These are phyloP conservation scores for Moricandia moricandioides DNA, from an alignment of 345 rosid genomes.

Conservation along the genomic window DNA sequence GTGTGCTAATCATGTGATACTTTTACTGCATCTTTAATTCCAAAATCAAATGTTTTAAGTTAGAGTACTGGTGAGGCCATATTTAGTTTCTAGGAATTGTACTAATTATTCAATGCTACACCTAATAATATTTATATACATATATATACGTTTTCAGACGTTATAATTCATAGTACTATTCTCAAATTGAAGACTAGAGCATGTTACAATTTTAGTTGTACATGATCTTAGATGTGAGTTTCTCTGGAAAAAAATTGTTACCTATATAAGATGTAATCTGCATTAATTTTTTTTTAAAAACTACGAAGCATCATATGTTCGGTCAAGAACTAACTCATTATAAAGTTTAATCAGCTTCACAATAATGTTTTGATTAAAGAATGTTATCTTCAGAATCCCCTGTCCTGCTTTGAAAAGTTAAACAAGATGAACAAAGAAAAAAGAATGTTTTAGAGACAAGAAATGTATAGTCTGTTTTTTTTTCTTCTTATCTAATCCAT, in stretches of 20 bases:
- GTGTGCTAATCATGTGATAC: not conserved
- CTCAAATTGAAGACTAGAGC: not conserved
- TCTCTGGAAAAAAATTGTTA: not conserved
- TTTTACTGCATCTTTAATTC: not conserved
- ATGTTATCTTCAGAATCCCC: not conserved
- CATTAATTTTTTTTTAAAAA: too few relatives aligned
- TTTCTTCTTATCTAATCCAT: conserved; percentile 6
- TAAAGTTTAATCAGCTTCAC: not conserved
- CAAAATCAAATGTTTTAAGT: not conserved
- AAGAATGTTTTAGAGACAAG: not conserved
- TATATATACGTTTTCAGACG: not conserved
- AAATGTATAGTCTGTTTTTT: not conserved
- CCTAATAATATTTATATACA: not conserved
- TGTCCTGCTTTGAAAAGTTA: not conserved
- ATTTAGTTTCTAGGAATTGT: not conserved
- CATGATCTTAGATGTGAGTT: not conserved
- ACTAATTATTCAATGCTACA: conserved; percentile 7
- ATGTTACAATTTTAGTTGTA: not conserved
- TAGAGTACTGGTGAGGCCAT: not conserved
- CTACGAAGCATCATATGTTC: not conserved
- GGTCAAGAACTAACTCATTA: not conserved
- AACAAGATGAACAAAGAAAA: not conserved
- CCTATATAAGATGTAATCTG: not conserved
- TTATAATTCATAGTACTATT: not conserved
- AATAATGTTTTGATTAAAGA: not conserved